A percentile compares a stretch with the other conserved stretches of the same genome.
Evolutionary conservation across 2,329 filamentous ascomycete genomes (phyloP).

Genomic region (Penicillium frequentans): DNA sequence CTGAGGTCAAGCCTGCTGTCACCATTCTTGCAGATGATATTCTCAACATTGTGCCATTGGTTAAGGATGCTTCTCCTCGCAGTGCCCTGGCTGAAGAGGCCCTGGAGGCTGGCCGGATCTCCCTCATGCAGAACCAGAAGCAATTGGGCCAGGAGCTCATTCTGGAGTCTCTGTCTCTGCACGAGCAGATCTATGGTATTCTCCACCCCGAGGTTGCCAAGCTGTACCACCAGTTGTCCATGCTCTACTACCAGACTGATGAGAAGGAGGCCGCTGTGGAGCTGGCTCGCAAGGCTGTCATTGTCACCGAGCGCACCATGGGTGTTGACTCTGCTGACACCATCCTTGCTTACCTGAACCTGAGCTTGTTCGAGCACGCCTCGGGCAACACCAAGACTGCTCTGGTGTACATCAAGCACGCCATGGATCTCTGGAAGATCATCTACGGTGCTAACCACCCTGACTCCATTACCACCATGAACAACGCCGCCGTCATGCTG

Average conservation of each 20-base stretch:
- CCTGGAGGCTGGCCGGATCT: slow-evolving; percentile 91
- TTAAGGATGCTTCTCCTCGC: slow-evolving; percentile 91
- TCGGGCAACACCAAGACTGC: slow-evolving; percentile 85
- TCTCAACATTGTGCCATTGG: slow-evolving; percentile 85
- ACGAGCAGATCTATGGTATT: slow-evolving; percentile 98
- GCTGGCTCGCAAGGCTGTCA: slow-evolving; percentile 91
- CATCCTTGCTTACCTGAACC: slow-evolving; percentile 90
- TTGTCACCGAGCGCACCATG: slow-evolving; percentile 90
- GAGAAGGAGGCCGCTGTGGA: slow-evolving; percentile 96
- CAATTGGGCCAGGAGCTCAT: slow-evolving; percentile 94
- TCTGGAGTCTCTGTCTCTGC: slow-evolving; percentile 90
- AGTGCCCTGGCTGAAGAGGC: slow-evolving; percentile 93
- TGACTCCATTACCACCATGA: slow-evolving; percentile 97
- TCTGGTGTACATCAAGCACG: slow-evolving; percentile 87
- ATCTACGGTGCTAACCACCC: slow-evolving; percentile 93
- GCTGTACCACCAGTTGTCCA: slow-evolving; percentile 91
- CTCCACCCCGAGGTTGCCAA: slow-evolving; percentile 94
- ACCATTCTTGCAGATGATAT: slow-evolving; percentile 85
- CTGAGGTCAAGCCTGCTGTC: slow-evolving; percentile 47
- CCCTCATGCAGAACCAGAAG: slow-evolving; percentile 91
- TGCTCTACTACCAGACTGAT: slow-evolving; percentile 95
- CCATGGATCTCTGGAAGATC: slow-evolving; percentile 92
- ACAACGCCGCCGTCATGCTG: slow-evolving; percentile 98
- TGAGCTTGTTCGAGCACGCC: slow-evolving; percentile 91
- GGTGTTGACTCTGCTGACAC: slow-evolving; percentile 94